Conservation (phyloP, 2,329 filamentous ascomycete species). For the Fusarium sp. region DNA sequence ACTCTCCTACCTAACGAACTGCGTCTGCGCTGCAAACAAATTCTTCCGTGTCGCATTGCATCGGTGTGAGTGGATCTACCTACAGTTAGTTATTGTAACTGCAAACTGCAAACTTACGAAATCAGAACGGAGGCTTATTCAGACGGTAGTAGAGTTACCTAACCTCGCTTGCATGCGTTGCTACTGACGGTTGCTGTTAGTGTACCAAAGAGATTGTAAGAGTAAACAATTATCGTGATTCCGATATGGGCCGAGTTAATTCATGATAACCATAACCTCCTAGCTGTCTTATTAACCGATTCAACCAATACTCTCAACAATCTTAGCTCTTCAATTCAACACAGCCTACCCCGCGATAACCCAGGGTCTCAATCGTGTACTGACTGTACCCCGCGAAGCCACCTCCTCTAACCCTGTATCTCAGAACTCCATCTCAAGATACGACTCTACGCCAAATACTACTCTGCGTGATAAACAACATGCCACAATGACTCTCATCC, state of each 20-base stretch:
- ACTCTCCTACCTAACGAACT: neutral
- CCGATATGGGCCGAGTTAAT: constrained; percentile 28
- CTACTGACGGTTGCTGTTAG: constrained; percentile 1
- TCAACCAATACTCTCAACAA: neutral
- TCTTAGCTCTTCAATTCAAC: neutral
- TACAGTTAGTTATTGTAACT: neutral
- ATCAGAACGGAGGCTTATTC: constrained; percentile 19
- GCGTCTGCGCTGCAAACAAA: neutral
- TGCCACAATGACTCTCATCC: constrained; percentile 4
- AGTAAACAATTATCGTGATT: neutral
- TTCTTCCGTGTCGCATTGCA: constrained; percentile 15
- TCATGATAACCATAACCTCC: neutral
- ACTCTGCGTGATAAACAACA: constrained; percentile 22
- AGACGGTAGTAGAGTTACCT: neutral
- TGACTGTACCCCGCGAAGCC: neutral
- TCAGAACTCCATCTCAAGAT: neutral
- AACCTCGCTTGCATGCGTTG: constrained; percentile 10
- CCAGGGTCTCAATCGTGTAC: neutral
- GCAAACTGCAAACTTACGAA: neutral
- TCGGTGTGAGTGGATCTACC: constrained; percentile 33
- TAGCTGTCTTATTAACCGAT: neutral
- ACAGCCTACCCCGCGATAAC: neutral
- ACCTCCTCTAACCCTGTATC: neutral
- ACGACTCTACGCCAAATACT: neutral
- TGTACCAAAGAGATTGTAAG: neutral